Conservation (phyloP, 2,329 filamentous ascomycete genomes). For the Aureobasidium mangrovei region DNA sequence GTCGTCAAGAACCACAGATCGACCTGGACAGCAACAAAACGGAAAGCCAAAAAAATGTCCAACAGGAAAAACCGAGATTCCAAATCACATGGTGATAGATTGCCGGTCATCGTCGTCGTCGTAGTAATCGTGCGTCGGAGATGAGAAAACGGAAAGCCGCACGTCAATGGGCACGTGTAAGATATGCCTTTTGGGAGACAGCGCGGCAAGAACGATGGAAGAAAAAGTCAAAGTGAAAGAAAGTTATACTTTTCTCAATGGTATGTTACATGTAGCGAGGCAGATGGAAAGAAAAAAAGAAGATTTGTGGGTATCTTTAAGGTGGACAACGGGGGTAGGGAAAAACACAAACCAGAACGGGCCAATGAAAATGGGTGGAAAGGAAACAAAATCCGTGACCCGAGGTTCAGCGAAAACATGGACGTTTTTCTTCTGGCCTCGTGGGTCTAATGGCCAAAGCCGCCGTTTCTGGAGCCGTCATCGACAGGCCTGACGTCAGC, state of each 20-base stretch:
- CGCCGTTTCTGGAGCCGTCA: neutral
- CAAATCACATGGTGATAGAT: neutral
- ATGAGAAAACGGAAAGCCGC: neutral
- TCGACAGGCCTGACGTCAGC: neutral
- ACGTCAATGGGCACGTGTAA: neutral
- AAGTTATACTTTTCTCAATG: constrained; percentile 1
- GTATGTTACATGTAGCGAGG: constrained; percentile 10
- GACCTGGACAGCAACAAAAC: too few relatives aligned
- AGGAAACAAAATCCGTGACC: neutral
- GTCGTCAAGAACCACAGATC: too few relatives aligned
- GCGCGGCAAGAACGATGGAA: neutral
- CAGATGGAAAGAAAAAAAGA: neutral
- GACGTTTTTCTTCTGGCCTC: too few relatives aligned
- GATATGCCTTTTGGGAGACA: too few relatives aligned
- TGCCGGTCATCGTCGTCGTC: neutral
- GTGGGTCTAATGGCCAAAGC: neutral
- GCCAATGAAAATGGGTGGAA: neutral
- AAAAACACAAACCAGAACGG: neutral
- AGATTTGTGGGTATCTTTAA: constrained; percentile 12
- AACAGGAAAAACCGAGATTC: neutral
- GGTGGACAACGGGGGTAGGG: neutral
- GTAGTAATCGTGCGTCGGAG: neutral
- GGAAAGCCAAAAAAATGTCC: too few relatives aligned
- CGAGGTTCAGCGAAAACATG: too few relatives aligned
- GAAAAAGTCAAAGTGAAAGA: neutral